These are phyloP conservation scores for Thalassiosira ordinaria DNA, from an alignment of 352 stramenopile species.

Conservation along the genomic window DNA sequence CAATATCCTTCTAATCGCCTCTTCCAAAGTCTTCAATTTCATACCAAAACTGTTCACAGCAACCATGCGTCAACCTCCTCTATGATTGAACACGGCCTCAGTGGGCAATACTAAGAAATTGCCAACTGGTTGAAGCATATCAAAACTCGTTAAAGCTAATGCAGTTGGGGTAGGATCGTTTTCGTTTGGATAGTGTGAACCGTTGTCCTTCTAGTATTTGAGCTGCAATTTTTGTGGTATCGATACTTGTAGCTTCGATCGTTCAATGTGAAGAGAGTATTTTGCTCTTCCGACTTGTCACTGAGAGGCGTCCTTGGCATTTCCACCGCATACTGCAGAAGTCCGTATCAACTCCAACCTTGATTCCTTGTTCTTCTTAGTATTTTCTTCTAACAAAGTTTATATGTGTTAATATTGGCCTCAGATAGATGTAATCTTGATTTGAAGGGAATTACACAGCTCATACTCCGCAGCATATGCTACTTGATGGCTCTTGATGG, in stretches of 20 bases:
- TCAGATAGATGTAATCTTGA: constrained; percentile 1
- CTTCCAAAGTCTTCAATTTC: constrained; percentile 64
- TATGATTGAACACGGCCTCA: constrained; percentile 52
- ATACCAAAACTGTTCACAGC: constrained; percentile 31
- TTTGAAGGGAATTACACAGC: background rate
- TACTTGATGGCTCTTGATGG: background rate
- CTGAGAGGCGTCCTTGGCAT: background rate
- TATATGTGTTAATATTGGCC: background rate
- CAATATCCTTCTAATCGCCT: constrained; percentile 40
- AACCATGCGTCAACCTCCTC: constrained; percentile 36
- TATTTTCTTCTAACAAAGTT: background rate
- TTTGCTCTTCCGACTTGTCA: background rate
- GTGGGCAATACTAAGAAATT: constrained; percentile 54
- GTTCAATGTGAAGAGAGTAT: no score
- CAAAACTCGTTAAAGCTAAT: constrained; percentile 52
- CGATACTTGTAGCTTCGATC: background rate
- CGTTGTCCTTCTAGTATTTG: constrained; percentile 40
- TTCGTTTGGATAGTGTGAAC: constrained; percentile 49
- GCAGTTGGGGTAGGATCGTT: constrained; percentile 59
- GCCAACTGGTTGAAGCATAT: constrained; percentile 60
- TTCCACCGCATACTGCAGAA: background rate
- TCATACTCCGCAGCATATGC: background rate
- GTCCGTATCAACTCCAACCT: background rate
- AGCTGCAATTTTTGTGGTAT: background rate
- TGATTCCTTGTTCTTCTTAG: background rate